Base-by-base conservation (phyloP, 2,329 filamentous ascomycete species). In the Didymella exigua region DNA sequence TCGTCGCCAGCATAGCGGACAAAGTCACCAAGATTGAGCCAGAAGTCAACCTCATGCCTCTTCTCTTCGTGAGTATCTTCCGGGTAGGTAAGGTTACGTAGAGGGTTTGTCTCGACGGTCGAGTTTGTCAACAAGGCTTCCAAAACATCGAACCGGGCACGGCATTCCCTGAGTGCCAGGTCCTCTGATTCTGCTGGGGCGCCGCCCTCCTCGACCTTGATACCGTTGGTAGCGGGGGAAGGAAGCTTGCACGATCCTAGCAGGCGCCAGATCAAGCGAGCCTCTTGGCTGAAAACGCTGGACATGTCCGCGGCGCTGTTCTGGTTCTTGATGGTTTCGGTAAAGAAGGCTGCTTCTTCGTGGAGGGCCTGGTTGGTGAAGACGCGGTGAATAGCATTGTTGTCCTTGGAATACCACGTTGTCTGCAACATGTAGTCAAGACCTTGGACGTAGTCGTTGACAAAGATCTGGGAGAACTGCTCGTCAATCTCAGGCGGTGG, bases 81-180 rank as follows among this genome's bases (percentile, higher is more conserved):
- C 77, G 75, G 23, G 79, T 79, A 63, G 77, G 75, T 26, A 79
- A 81, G 43, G 77, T 74, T 76, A 47, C 83, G 78, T 43, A 88
- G 78, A 7, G 82, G 84, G 63, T 87, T 91, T 24, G 66, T 69
- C 1, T 77, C 66, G 50, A 95, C 75, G 53, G 86, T 85, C 24
- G 88, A 85, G 43, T 91, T 90, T 23, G 87, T 89, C 26, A 96
- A 77, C 29, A 97, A 80, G 5, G 86, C 82, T 70, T 96, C 90
- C 44, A 96, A 83, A 21, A 93, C 85, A 36, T 86, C 83, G 33
- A 96, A 82, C 19, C 93, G 86, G 54, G 87, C 86, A 14, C 75
- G 69, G 45, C 86, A 82, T 21, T 88, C 86, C 65, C 89, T 86
- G 21, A 82, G 70, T 30, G 84, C 74, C 56, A 90, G 83, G 63